Conservation (phyloP, 345 rosid species). For the Litchi chinensis region DNA sequence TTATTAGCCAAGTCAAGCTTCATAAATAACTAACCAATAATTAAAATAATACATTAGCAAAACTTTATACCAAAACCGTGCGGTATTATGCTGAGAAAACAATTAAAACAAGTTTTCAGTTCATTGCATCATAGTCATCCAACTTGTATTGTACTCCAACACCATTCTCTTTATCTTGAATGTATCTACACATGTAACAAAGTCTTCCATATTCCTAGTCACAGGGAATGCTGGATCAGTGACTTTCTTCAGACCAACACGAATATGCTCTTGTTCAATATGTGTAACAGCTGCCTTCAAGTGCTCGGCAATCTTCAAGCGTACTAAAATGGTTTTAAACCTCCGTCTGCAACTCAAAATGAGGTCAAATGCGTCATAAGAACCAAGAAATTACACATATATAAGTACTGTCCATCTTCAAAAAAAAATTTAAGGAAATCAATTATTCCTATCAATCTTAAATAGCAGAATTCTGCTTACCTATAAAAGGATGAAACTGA, state of each 20-base stretch:
- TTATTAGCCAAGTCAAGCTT: too few species aligned
- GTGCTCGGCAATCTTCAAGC: conserved; percentile 81
- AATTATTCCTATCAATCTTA: background rate
- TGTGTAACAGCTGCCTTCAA: conserved; percentile 86
- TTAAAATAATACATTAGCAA: too few species aligned
- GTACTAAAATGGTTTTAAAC: conserved; percentile 66
- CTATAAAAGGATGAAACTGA: conserved; percentile 84
- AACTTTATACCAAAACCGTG: too few species aligned
- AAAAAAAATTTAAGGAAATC: background rate
- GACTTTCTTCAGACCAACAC: conserved; percentile 88
- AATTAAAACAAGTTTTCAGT: conserved; percentile 26
- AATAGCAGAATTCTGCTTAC: conserved; percentile 34
- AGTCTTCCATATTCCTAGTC: conserved; percentile 92
- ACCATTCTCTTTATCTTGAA: conserved; percentile 91
- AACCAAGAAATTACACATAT: background rate
- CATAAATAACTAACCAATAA: too few species aligned
- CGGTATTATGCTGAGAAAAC: background rate
- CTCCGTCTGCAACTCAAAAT: conserved; percentile 58
- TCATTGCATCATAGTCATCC: conserved; percentile 86
- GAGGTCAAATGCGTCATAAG: background rate
- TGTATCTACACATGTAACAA: conserved; percentile 91
- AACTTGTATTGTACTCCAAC: conserved; percentile 71
- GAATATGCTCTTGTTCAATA: conserved; percentile 92
- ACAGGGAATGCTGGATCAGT: conserved; percentile 91
- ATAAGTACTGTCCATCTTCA: too few species aligned